Evolutionary conservation across 306 rosid species (phyloP).

Genomic region (Fragaria ananassa): DNA sequence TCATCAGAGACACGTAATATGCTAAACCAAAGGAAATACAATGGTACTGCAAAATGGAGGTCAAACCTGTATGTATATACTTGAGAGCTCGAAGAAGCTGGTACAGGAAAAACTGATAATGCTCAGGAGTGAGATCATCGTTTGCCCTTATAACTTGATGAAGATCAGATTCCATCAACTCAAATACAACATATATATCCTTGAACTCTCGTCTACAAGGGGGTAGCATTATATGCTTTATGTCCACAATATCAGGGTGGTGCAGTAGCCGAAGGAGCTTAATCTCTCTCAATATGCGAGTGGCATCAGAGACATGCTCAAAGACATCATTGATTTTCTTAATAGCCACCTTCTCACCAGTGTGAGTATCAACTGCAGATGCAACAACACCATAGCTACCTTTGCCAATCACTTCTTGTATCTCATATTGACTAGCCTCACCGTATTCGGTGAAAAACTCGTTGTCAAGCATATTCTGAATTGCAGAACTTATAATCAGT

Average conservation of each 20-base stretch:
- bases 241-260: slow-evolving; percentile 70
- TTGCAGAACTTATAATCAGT: slow-evolving; percentile 22
- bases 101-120: slow-evolving; percentile 58
- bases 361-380: slow-evolving; percentile 60
- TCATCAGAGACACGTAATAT: slow-evolving; percentile 4
- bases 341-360: slow-evolving; percentile 64
- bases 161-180: slow-evolving; percentile 72
- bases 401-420: slow-evolving; percentile 59
- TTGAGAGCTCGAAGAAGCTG: slow-evolving; percentile 73
- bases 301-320: slow-evolving; percentile 64
- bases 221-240: slow-evolving; percentile 68
- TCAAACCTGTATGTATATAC: slow-evolving; percentile 63
- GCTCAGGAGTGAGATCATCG: slow-evolving; percentile 58
- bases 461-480: slow-evolving; percentile 59
- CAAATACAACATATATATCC: slow-evolving; percentile 64
- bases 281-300: slow-evolving; percentile 59
- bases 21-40: slow-evolving; percentile 3
- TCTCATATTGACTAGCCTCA: slow-evolving; percentile 64
- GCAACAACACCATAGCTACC: slow-evolving; percentile 81
- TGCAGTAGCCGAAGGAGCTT: slow-evolving; percentile 61
- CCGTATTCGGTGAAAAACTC: slow-evolving; percentile 74
- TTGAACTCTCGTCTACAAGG: slow-evolving; percentile 61
- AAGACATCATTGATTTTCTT: slow-evolving; percentile 64
- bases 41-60: slow-evolving; percentile 6
- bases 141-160: slow-evolving; percentile 60